phyloP scores from a whole-genome alignment of 2,329 filamentous ascomycete species.

The Fusarium acutatum region DNA sequence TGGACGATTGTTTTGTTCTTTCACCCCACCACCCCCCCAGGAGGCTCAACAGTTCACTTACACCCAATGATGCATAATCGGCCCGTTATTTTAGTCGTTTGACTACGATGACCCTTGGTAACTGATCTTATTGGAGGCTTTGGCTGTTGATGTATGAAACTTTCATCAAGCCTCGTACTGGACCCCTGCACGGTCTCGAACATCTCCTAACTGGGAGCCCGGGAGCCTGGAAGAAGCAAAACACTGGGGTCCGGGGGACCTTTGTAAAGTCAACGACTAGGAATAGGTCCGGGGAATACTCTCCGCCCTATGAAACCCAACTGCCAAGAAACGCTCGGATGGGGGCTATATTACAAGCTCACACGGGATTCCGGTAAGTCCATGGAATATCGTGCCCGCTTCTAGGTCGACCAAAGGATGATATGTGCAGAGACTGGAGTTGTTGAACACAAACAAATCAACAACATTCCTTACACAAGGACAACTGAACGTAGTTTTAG shows the following conservation, averaged over 20 bases:
- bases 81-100: not conserved
- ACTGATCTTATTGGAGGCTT: not conserved
- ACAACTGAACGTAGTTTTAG: not conserved
- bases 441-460: not conserved
- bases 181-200: not conserved
- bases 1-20: accelerated
- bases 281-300: not conserved
- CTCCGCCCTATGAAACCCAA: not conserved
- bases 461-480: accelerated
- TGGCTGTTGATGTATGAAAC: too few relatives aligned
- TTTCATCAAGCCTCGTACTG: not conserved
- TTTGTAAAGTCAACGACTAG: not conserved
- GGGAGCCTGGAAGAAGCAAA: not conserved
- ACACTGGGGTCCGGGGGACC: too few relatives aligned
- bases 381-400: not conserved
- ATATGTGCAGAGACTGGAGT: too few relatives aligned
- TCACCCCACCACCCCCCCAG: not conserved
- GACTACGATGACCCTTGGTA: not conserved
- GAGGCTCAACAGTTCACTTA: not conserved
- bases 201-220: not conserved
- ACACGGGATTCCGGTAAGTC: not conserved
- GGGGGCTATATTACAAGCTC: not conserved
- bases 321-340: not conserved
- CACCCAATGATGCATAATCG: not conserved
- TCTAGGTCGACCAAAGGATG: too few relatives aligned